Percentiles rank a stretch among this genome's conserved stretches.
Evolutionary conservation across 2,329 filamentous ascomycete genomes (phyloP).

Genomic region (Stachybotrys chartarum): DNA sequence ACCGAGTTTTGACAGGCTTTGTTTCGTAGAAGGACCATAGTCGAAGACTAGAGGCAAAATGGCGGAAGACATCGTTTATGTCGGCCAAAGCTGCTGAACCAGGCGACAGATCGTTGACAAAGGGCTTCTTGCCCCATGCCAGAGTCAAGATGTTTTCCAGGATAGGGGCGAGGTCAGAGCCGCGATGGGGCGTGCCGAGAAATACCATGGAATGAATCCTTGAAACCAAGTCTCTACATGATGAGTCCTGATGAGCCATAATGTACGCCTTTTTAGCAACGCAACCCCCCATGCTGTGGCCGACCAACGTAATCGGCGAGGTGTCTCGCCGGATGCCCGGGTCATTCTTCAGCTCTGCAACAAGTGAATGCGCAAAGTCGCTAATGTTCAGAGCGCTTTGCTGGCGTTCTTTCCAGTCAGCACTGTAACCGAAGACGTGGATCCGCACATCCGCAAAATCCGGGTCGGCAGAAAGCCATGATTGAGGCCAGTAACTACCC

Average conservation of each 20-base stretch:
- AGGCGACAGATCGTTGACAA: background rate
- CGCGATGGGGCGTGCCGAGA: background rate
- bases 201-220: background rate
- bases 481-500: background rate
- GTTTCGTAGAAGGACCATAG: conserved; percentile 1
- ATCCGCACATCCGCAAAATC: background rate
- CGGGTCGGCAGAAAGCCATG: background rate
- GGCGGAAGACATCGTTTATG: background rate
- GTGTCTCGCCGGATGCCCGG: background rate
- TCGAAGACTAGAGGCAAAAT: background rate
- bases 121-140: background rate
- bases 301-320: background rate
- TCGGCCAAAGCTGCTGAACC: background rate
- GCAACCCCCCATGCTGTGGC: background rate
- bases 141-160: background rate
- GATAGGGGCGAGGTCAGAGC: background rate
- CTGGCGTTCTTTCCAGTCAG: background rate
- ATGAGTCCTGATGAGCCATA: background rate
- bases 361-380: background rate
- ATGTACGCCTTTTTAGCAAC: background rate
- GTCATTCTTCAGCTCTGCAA: background rate
- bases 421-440: background rate
- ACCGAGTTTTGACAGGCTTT: background rate
- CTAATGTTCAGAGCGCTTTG: background rate
- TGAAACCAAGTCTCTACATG: background rate